Percentiles rank a stretch among this genome's conserved stretches.
Conservation (phyloP, 176 grass and related monocot genomes). For the Aegilops bicornis region DNA sequence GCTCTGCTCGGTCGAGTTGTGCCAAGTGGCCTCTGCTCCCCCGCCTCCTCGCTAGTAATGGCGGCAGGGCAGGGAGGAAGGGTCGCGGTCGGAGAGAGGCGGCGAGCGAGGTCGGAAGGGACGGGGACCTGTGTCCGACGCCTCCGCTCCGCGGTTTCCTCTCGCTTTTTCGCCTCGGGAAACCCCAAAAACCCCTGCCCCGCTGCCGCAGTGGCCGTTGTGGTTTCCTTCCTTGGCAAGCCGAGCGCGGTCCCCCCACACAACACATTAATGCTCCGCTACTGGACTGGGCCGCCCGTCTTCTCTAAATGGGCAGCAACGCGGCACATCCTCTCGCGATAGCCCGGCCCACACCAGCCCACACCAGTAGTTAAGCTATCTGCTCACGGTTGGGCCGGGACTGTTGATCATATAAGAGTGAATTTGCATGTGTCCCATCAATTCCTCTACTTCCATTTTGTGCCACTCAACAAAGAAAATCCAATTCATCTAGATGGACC, state of each 20-base stretch:
- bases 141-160: neutral
- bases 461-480: too few species aligned
- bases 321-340: too few species aligned
- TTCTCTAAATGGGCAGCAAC: neutral
- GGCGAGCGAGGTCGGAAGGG: neutral
- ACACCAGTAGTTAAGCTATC: neutral
- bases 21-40: neutral
- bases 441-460: too few species aligned
- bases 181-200: neutral
- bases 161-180: neutral
- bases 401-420: neutral
- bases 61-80: neutral
- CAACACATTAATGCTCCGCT: neutral
- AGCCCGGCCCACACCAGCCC: too few species aligned
- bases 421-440: too few species aligned
- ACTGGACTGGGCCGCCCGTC: neutral
- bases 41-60: neutral
- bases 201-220: constrained; percentile 14
- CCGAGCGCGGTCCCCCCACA: neutral
- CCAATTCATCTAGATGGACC: too few species aligned
- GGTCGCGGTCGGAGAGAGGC: neutral
- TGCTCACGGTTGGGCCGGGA: neutral
- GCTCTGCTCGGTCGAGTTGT: neutral
- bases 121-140: neutral
- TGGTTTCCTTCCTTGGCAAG: constrained; percentile 38